A percentile compares a stretch with the other conserved stretches of the same genome.
phyloP scores from a whole-genome alignment of 139 green algal genomes.

The Coccomyxa sp. region DNA sequence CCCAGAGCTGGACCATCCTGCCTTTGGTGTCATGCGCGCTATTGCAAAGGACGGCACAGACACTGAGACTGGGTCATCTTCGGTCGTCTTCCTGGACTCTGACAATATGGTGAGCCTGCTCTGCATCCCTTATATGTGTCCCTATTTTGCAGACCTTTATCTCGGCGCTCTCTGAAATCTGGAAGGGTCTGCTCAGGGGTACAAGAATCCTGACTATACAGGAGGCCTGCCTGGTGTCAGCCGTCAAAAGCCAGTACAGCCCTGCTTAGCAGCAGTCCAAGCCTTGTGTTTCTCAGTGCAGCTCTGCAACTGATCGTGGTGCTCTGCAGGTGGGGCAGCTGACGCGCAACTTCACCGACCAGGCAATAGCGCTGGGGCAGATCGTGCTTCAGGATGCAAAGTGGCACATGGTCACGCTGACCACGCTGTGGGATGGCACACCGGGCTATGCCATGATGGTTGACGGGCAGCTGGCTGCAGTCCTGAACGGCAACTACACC shows the following conservation, averaged over 20 bases:
- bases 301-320: too few species aligned
- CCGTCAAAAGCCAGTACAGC: too few species aligned
- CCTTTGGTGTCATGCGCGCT: slow-evolving; percentile 38
- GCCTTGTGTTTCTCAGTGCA: too few species aligned
- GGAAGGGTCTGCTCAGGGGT: too few species aligned
- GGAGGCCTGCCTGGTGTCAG: too few species aligned
- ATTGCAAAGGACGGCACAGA: slow-evolving; percentile 35
- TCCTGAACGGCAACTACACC: background rate
- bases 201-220: too few species aligned
- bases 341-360: too few species aligned
- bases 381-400: background rate
- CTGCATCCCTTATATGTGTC: background rate
- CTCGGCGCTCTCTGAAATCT: too few species aligned
- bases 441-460: slow-evolving; percentile 47
- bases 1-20: slow-evolving; percentile 20
- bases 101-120: slow-evolving; percentile 19
- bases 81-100: slow-evolving; percentile 37
- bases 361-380: too few species aligned
- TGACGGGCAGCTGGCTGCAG: slow-evolving; percentile 31
- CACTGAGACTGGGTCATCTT: background rate
- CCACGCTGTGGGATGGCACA: slow-evolving; percentile 26
- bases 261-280: too few species aligned
- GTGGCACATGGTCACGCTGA: slow-evolving; percentile 72
- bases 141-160: too few species aligned
- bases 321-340: too few species aligned